These are phyloP conservation scores for Heritiera littoralis DNA, from an alignment of 345 rosid species.

Conservation along the genomic window DNA sequence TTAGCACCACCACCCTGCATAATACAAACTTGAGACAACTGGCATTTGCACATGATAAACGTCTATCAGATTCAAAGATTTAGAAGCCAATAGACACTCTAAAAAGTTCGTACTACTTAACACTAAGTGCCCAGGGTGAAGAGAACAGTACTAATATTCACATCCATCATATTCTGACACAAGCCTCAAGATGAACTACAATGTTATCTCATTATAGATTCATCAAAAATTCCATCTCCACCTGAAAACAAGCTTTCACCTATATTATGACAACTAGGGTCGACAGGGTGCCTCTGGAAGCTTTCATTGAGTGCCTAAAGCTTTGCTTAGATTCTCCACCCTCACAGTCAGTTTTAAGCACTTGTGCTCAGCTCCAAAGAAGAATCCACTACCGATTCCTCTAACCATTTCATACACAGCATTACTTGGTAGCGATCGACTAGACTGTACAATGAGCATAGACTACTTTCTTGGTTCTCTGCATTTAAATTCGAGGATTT, in stretches of 20 bases:
- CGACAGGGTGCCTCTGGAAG: neutral
- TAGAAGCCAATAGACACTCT: neutral
- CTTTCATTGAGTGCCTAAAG: neutral
- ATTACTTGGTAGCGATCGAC: neutral
- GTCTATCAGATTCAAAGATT: neutral
- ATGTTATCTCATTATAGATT: neutral
- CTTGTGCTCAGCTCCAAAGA: constrained; percentile 4
- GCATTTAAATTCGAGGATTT: neutral
- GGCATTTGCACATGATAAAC: neutral
- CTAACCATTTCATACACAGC: neutral
- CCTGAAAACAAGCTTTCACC: neutral
- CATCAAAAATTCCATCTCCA: constrained; percentile 2
- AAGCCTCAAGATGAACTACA: neutral
- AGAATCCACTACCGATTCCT: neutral
- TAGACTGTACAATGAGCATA: neutral
- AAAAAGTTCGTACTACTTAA: neutral
- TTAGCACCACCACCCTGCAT: constrained; percentile 75
- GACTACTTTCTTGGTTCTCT: neutral
- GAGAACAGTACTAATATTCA: neutral
- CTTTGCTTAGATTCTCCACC: neutral
- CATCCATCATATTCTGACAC: neutral
- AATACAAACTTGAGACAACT: neutral
- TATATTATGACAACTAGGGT: neutral
- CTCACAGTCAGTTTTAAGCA: neutral
- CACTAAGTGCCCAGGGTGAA: neutral